phyloP scores from a whole-genome alignment of 2,329 filamentous ascomycete species.

The Nemania sp. region DNA sequence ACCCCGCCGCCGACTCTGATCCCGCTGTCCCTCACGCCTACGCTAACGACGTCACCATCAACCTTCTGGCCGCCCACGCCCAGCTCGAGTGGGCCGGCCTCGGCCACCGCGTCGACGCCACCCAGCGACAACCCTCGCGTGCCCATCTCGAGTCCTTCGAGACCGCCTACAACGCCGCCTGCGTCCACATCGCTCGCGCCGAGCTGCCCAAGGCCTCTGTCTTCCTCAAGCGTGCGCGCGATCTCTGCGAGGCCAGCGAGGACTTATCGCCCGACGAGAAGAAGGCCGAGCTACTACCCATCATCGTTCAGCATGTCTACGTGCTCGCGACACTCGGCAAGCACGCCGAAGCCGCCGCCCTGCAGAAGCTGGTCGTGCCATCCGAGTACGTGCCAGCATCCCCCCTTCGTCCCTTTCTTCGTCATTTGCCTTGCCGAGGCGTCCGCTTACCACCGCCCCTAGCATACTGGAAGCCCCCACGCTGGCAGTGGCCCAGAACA shows the following conservation, averaged over 20 bases:
- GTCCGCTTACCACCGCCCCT: conserved; percentile 14
- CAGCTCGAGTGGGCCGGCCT: conserved; percentile 72
- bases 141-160: conserved; percentile 77
- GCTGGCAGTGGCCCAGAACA: conserved; percentile 67
- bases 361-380: conserved; percentile 65
- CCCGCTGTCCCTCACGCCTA: conserved; percentile 57
- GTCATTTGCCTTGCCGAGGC: no score
- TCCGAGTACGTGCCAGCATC: conserved; percentile 52
- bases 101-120: conserved; percentile 51
- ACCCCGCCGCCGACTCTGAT: conserved; percentile 59
- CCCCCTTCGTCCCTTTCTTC: no score
- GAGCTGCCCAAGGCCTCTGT: conserved; percentile 67
- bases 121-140: conserved; percentile 58
- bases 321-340: conserved; percentile 70
- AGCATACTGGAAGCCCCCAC: conserved; percentile 71
- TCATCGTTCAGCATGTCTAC: conserved; percentile 75
- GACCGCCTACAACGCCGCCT: conserved; percentile 79
- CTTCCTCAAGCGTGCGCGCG: conserved; percentile 69
- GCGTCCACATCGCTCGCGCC: conserved; percentile 69
- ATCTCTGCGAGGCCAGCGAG: conserved; percentile 72
- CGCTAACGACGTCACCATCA: conserved; percentile 76
- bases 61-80: conserved; percentile 70
- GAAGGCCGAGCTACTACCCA: conserved; percentile 72
- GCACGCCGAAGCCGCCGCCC: conserved; percentile 62
- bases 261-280: conserved; percentile 76